These are phyloP conservation scores for Chytriomyces confervae DNA, from an alignment of 192 early-diverging fungal species.

Conservation along the genomic window DNA sequence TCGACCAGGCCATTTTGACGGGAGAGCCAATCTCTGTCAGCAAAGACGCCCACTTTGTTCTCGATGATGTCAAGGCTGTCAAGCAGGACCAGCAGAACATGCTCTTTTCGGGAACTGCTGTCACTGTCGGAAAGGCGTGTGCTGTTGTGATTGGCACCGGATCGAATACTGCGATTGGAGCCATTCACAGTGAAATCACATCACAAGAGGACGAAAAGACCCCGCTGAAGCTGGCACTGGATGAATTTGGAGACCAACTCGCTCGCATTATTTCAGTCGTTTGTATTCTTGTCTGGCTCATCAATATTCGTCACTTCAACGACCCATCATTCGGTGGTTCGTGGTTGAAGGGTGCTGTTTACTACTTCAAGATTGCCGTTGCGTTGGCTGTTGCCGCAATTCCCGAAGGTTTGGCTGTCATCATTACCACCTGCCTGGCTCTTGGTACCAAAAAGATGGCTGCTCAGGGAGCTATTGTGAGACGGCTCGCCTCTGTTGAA, in stretches of 20 bases:
- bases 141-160: slow-evolving; percentile 91
- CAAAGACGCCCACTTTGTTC: slow-evolving; percentile 72
- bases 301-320: slow-evolving; percentile 97
- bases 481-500: slow-evolving; percentile 90
- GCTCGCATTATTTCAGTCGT: slow-evolving; percentile 70
- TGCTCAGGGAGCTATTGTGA: slow-evolving; percentile 92
- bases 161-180: slow-evolving; percentile 89
- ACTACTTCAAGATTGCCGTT: slow-evolving; percentile 99
- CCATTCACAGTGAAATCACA: slow-evolving; percentile 86
- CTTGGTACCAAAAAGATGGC: slow-evolving; percentile 99
- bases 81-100: slow-evolving; percentile 98
- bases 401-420: slow-evolving; percentile 96
- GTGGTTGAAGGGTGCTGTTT: slow-evolving; percentile 94
- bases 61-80: slow-evolving; percentile 74
- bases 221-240: slow-evolving; percentile 92
- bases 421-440: slow-evolving; percentile 97
- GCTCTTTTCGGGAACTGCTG: slow-evolving; percentile 94
- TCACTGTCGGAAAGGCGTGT: slow-evolving; percentile 86
- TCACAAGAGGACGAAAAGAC: slow-evolving; percentile 89
- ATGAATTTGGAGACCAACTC: slow-evolving; percentile 83
- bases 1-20: slow-evolving; percentile 95
- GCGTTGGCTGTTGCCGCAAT: slow-evolving; percentile 98
- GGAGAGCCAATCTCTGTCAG: slow-evolving; percentile 93
- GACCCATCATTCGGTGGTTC: slow-evolving; percentile 71
- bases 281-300: slow-evolving; percentile 95